Percentiles rank a stretch among this genome's conserved stretches.
phyloP scores from a whole-genome alignment of 306 rosid genomes.

The Citrullus colocynthis region DNA sequence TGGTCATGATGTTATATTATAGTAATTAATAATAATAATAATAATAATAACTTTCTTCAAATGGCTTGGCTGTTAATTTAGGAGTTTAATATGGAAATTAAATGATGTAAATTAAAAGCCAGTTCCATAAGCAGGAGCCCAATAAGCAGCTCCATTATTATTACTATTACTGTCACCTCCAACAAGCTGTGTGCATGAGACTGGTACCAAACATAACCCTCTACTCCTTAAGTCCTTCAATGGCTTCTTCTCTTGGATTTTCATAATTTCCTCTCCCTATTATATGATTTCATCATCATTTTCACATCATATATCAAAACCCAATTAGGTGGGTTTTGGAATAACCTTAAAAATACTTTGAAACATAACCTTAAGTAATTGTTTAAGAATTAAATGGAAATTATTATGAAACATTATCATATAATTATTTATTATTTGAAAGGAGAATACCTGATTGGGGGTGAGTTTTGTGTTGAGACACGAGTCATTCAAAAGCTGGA shows the following conservation, averaged over 20 bases:
- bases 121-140: conserved; percentile 60
- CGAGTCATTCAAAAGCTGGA: conserved; percentile 25
- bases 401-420: no score
- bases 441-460: conserved; percentile 14
- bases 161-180: conserved; percentile 30
- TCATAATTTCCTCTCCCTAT: conserved; percentile 13
- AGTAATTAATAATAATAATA: background rate
- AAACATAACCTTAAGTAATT: no score
- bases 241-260: conserved; percentile 25
- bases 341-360: no score
- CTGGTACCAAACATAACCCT: conserved; percentile 78
- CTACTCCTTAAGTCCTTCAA: conserved; percentile 51
- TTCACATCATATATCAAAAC: background rate
- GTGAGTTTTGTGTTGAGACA: conserved; percentile 23
- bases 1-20: conserved; percentile 48
- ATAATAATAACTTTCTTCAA: background rate
- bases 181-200: conserved; percentile 63
- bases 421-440: no score
- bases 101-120: conserved; percentile 15
- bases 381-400: no score
- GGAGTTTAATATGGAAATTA: no score
- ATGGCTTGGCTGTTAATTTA: no score
- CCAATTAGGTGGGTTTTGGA: no score
- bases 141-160: conserved; percentile 58
- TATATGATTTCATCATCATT: background rate